Conservation (phyloP, 2,329 filamentous ascomycete species). For the Parastagonospora avenae region DNA sequence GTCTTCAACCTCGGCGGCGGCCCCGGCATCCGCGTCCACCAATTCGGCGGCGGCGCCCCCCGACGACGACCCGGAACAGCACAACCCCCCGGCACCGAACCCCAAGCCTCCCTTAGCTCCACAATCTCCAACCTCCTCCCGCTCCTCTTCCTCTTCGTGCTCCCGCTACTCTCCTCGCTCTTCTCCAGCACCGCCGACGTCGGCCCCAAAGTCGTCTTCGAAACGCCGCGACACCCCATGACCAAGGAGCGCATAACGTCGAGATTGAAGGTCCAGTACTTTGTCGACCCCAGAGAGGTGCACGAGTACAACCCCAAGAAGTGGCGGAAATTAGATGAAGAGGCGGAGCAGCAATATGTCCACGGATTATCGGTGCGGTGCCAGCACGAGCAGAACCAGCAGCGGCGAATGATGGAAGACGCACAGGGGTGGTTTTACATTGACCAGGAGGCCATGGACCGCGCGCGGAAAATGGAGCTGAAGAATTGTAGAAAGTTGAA, state of each 20-base stretch:
- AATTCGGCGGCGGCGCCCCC: constrained; percentile 83
- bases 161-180: constrained; percentile 80
- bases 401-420: constrained; percentile 72
- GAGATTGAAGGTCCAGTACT: constrained; percentile 79
- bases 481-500: constrained; percentile 63
- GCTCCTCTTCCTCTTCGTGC: constrained; percentile 80
- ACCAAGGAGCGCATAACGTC: constrained; percentile 75
- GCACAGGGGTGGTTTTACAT: constrained; percentile 88
- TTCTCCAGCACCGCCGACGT: constrained; percentile 61
- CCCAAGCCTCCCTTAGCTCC: constrained; percentile 56
- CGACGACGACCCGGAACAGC: constrained; percentile 70
- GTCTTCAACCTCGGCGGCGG: constrained; percentile 95
- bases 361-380: constrained; percentile 72
- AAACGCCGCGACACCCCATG: constrained; percentile 70
- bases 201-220: constrained; percentile 77
- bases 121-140: constrained; percentile 78
- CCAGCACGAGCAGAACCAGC: constrained; percentile 70
- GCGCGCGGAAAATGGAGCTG: constrained; percentile 67
- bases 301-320: constrained; percentile 71
- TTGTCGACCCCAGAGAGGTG: constrained; percentile 78
- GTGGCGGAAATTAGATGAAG: constrained; percentile 74
- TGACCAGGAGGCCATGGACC: constrained; percentile 77
- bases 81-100: constrained; percentile 59
- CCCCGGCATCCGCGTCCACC: constrained; percentile 89
- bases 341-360: constrained; percentile 76